These are phyloP conservation scores for Eutrema yunnanense DNA, from an alignment of 345 rosid genomes.

Conservation along the genomic window DNA sequence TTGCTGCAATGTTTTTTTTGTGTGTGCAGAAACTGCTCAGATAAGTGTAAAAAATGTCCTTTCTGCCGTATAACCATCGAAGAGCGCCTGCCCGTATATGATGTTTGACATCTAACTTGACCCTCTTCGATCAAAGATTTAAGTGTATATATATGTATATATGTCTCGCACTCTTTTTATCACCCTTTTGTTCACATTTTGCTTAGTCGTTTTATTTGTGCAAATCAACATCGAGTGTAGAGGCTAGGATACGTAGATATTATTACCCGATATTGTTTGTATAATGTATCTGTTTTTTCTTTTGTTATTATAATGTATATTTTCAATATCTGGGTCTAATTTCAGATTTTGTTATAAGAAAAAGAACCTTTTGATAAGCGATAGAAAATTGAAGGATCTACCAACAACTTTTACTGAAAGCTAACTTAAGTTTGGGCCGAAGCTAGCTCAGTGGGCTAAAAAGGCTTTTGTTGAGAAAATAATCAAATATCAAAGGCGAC, in stretches of 20 bases:
- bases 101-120: constrained; percentile 64
- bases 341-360: too few relatives aligned
- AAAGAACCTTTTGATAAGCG: too few relatives aligned
- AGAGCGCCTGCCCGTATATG: constrained; percentile 82
- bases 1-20: too few relatives aligned
- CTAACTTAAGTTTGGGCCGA: background rate
- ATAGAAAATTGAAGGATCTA: too few relatives aligned
- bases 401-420: background rate
- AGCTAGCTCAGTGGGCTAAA: background rate
- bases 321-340: too few relatives aligned
- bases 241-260: background rate
- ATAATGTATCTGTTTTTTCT: background rate
- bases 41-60: constrained; percentile 90
- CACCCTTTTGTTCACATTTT: background rate
- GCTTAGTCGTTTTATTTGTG: constrained; percentile 5
- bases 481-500: background rate
- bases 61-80: constrained; percentile 70
- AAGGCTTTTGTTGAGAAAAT: background rate
- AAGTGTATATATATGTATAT: constrained; percentile 11
- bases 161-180: background rate
- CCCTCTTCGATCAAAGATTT: too few relatives aligned
- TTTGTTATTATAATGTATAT: background rate
- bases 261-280: background rate
- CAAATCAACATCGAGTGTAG: constrained; percentile 9
- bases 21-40: constrained; percentile 72